Evolutionary conservation across 257 asterid genomes (phyloP).

Genomic region (Thymus quinquecostatus): DNA sequence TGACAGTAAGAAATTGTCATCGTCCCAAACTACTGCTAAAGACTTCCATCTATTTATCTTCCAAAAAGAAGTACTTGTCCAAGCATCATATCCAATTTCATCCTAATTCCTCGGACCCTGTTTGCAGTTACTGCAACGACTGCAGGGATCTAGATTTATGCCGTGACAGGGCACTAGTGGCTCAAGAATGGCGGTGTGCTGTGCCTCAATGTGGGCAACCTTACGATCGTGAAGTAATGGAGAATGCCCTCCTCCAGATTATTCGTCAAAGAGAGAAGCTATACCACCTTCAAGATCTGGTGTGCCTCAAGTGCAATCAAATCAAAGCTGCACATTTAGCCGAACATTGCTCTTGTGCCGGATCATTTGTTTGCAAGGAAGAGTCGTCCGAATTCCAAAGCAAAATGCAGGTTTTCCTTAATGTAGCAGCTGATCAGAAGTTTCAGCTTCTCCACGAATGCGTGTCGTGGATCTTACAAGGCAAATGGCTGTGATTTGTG

Average conservation of each 20-base stretch:
- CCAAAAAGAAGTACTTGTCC: not conserved
- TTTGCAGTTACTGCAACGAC: conserved; percentile 89
- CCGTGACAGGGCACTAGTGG: conserved; percentile 58
- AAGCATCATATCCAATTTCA: conserved; percentile 11
- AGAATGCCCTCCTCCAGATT: conserved; percentile 80
- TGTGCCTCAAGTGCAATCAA: conserved; percentile 86
- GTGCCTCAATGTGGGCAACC: conserved; percentile 90
- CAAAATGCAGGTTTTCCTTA: conserved; percentile 69
- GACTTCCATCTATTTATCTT: not conserved
- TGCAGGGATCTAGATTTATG: conserved; percentile 87
- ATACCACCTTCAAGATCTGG: conserved; percentile 89
- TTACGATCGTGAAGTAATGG: conserved; percentile 80
- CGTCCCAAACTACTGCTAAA: not conserved
- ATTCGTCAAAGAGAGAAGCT: conserved; percentile 84
- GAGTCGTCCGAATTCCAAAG: conserved; percentile 54
- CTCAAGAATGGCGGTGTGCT: conserved; percentile 82
- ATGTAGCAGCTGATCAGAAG: conserved; percentile 70
- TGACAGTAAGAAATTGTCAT: not conserved
- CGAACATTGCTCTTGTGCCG: conserved; percentile 83
- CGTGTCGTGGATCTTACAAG: conserved; percentile 73
- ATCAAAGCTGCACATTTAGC: conserved; percentile 87
- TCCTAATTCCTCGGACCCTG: conserved; percentile 6
- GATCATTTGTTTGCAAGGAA: conserved; percentile 85
- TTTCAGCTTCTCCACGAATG: conserved; percentile 80
- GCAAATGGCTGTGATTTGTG: conserved; percentile 30